Conservation (phyloP, 768 basidiomycete species). For the Termitomyces sp. region DNA sequence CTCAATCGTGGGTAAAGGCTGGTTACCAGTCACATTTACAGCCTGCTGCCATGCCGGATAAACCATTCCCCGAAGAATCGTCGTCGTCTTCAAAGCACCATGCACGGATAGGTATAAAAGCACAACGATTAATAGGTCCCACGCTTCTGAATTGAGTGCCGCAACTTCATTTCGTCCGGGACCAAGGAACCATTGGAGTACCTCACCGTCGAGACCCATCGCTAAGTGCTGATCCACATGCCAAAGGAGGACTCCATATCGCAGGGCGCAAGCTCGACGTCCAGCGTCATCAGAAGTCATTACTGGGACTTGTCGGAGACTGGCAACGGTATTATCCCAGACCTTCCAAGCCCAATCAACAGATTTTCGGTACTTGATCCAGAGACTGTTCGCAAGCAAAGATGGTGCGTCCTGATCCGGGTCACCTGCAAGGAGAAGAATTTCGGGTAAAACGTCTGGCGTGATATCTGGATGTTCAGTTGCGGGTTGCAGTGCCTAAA, state of each 20-base stretch:
- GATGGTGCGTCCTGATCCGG: constrained; percentile 58
- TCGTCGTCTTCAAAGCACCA: constrained; percentile 69
- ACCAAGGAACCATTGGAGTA: constrained; percentile 70
- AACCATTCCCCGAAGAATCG: constrained; percentile 69
- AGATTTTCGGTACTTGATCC: constrained; percentile 79
- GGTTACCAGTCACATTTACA: constrained; percentile 33
- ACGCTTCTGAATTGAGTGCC: constrained; percentile 55
- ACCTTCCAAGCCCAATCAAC: constrained; percentile 77
- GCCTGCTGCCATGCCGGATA: constrained; percentile 73
- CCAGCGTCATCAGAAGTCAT: constrained; percentile 46
- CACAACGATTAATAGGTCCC: constrained; percentile 63
- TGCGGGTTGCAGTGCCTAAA: constrained; percentile 45
- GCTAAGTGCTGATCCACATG: constrained; percentile 79
- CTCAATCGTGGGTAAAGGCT: constrained; percentile 38
- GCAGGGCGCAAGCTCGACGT: constrained; percentile 51
- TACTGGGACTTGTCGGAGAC: constrained; percentile 62
- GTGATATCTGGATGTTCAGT: constrained; percentile 36
- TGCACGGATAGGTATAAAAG: constrained; percentile 62
- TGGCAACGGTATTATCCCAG: constrained; percentile 80
- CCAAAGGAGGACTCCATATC: constrained; percentile 68
- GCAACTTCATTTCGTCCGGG: constrained; percentile 62
- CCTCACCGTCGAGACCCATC: constrained; percentile 63
- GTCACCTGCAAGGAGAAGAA: constrained; percentile 61
- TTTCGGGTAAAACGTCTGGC: constrained; percentile 56
- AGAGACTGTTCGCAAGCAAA: constrained; percentile 69